Percentiles rank a stretch among this genome's conserved stretches.
phyloP scores from a whole-genome alignment of 345 rosid genomes.

The Ricinus communis region DNA sequence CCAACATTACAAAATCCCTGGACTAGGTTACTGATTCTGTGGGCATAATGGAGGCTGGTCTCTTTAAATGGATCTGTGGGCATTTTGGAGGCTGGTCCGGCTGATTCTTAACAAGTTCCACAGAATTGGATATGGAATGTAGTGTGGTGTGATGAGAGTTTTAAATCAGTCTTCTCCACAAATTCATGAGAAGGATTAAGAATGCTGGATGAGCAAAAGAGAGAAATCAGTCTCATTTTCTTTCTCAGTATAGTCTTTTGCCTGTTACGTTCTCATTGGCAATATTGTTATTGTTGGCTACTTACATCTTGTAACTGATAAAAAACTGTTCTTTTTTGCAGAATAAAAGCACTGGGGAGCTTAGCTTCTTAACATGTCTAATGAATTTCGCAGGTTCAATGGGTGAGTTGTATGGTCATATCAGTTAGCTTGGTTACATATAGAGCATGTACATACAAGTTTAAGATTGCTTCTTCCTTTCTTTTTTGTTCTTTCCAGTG shows the following conservation, averaged over 20 bases:
- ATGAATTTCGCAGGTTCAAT: constrained; percentile 76
- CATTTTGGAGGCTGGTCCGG: neutral
- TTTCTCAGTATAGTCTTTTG: constrained; percentile 3
- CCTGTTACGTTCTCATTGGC: neutral
- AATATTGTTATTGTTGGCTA: neutral
- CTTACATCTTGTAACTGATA: neutral
- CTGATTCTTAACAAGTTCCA: neutral
- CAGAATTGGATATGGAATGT: neutral
- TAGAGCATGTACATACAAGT: neutral
- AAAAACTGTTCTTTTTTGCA: constrained; percentile 24
- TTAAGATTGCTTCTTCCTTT: neutral
- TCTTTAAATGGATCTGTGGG: neutral
- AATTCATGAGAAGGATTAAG: neutral
- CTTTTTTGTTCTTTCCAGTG: constrained; percentile 49
- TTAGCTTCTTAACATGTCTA: constrained; percentile 83
- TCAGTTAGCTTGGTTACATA: neutral
- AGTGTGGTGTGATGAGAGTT: neutral
- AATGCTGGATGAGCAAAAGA: neutral
- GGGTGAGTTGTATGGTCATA: constrained; percentile 45
- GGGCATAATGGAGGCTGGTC: neutral
- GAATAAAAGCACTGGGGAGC: constrained; percentile 92
- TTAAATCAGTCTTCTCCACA: neutral
- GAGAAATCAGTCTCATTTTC: neutral
- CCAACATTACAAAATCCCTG: neutral
- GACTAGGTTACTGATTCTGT: neutral